phyloP scores from a whole-genome alignment of 257 asterid genomes.

The Oldenlandia corymbosa region DNA sequence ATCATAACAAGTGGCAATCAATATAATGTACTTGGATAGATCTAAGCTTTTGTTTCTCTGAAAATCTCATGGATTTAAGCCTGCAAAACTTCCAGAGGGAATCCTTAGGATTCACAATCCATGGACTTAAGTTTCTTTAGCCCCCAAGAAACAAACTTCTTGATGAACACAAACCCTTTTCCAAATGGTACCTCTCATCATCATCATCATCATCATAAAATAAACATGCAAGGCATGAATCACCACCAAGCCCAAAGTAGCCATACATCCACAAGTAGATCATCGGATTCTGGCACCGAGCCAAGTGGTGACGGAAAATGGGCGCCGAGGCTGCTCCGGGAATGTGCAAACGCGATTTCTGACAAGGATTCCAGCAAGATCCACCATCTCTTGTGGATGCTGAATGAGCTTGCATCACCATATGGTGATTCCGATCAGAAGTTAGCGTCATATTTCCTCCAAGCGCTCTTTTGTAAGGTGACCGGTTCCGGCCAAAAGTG shows the following conservation, averaged over 20 bases:
- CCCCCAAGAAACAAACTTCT: conserved; percentile 34
- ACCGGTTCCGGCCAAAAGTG: conserved; percentile 62
- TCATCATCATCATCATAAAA: conserved; percentile 9
- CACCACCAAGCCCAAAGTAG: conserved; percentile 24
- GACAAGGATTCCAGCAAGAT: conserved; percentile 58
- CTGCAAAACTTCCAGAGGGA: conserved; percentile 21
- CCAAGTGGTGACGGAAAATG: conserved; percentile 35
- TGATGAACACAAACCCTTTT: conserved; percentile 20
- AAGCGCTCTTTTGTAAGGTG: conserved; percentile 72
- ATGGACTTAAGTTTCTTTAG: conserved; percentile 49
- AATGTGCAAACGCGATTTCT: conserved; percentile 61
- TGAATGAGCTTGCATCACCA: conserved; percentile 88
- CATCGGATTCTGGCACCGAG: conserved; percentile 38
- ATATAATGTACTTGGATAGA: not conserved
- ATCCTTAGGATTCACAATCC: conserved; percentile 15
- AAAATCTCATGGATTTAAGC: conserved; percentile 28
- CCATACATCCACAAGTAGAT: conserved; percentile 24
- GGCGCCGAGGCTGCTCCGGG: conserved; percentile 65
- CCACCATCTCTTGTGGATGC: conserved; percentile 83
- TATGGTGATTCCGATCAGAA: conserved; percentile 90
- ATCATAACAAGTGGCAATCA: conserved; percentile 9
- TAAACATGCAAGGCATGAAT: conserved; percentile 28
- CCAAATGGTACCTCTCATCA: too few species aligned
- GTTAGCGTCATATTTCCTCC: conserved; percentile 73
- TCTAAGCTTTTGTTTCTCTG: conserved; percentile 20